phyloP scores from a whole-genome alignment of 176 grass and related monocot species.

The Secale cereale region DNA sequence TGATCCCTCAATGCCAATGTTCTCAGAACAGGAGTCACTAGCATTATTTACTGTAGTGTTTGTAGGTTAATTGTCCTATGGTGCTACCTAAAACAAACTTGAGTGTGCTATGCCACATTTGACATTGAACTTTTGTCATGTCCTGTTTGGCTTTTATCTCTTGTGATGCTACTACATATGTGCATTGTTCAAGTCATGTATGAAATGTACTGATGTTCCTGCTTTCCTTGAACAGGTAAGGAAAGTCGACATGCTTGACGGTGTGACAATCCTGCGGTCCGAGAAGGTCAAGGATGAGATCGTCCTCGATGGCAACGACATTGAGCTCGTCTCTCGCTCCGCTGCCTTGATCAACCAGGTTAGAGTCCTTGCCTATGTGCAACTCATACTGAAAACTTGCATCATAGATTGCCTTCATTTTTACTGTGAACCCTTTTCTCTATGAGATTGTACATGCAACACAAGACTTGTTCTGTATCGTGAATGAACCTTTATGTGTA shows the following conservation, averaged over 20 bases:
- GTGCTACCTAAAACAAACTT: background rate
- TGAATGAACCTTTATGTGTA: background rate
- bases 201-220: background rate
- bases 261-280: conserved; percentile 65
- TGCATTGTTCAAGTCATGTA: background rate
- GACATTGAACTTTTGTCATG: background rate
- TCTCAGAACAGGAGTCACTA: background rate
- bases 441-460: background rate
- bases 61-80: background rate
- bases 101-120: too few relatives aligned
- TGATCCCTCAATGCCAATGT: background rate
- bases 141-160: too few relatives aligned
- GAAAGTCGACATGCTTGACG: conserved; percentile 87
- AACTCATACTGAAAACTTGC: background rate
- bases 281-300: conserved; percentile 95
- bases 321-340: conserved; percentile 78
- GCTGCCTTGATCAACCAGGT: conserved; percentile 79
- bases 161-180: background rate
- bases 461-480: background rate
- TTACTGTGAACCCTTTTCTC: background rate
- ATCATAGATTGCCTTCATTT: background rate
- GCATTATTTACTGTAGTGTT: background rate
- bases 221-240: conserved; percentile 34
- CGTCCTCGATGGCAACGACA: conserved; percentile 72
- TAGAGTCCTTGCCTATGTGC: background rate